Conservation (phyloP, 768 basidiomycete species). For the Panaeolus papilionaceus region DNA sequence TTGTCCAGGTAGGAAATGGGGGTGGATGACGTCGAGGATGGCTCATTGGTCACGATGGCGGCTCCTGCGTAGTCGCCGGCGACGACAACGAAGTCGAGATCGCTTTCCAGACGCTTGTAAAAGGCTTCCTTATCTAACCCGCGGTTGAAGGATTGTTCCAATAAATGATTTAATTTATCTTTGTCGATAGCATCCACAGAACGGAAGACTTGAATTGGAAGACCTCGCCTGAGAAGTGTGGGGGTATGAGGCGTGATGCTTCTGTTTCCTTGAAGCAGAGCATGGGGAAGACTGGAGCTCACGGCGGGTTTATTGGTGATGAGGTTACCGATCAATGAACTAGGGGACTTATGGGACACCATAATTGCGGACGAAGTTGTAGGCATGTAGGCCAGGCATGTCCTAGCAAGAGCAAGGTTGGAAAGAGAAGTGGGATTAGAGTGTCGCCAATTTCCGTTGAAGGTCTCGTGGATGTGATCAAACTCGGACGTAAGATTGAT, state of each 20-base stretch:
- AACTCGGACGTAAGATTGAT: conserved; percentile 93
- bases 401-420: conserved; percentile 84
- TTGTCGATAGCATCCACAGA: conserved; percentile 73
- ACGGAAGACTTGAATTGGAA: conserved; percentile 85
- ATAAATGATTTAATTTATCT: conserved; percentile 74
- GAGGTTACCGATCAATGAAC: conserved; percentile 93
- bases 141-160: conserved; percentile 88
- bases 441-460: conserved; percentile 74
- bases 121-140: conserved; percentile 76
- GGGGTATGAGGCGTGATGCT: conserved; percentile 91
- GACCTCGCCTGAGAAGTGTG: conserved; percentile 88
- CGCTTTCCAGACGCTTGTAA: conserved; percentile 75
- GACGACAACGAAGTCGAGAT: conserved; percentile 90
- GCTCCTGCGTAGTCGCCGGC: conserved; percentile 96
- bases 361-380: conserved; percentile 92
- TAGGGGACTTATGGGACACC: conserved; percentile 96
- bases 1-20: conserved; percentile 96
- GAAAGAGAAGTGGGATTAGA: conserved; percentile 86
- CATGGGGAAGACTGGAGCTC: conserved; percentile 94
- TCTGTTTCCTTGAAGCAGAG: conserved; percentile 85
- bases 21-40: conserved; percentile 37
- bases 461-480: conserved; percentile 85
- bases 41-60: conserved; percentile 85
- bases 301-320: conserved; percentile 98
- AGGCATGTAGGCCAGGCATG: conserved; percentile 93